Percentiles rank a stretch among this genome's conserved stretches.
phyloP scores from a whole-genome alignment of 2,329 filamentous ascomycete species.

The Diplodia scrobiculata region DNA sequence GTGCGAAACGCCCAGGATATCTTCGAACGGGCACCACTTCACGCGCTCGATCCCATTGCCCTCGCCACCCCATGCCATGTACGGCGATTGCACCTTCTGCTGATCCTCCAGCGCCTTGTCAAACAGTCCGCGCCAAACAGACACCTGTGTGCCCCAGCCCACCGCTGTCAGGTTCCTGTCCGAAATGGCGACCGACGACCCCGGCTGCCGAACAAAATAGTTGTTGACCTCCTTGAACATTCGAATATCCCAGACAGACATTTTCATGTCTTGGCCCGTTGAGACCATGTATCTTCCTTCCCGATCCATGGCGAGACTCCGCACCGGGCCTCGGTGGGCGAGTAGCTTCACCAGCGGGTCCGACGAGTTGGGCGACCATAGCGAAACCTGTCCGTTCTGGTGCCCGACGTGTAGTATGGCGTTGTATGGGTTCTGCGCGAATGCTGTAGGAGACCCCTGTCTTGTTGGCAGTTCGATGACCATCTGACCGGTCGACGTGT shows the following conservation, averaged over 20 bases:
- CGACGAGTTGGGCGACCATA: conserved; percentile 92
- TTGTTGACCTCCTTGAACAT: conserved; percentile 91
- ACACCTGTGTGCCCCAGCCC: conserved; percentile 85
- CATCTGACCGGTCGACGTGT: conserved; percentile 88
- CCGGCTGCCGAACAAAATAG: conserved; percentile 82
- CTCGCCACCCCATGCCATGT: conserved; percentile 90
- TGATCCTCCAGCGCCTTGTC: conserved; percentile 66
- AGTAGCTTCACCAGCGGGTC: conserved; percentile 88
- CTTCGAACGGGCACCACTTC: conserved; percentile 92
- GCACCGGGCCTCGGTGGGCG: conserved; percentile 84
- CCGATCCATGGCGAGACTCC: conserved; percentile 80
- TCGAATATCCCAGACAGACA: conserved; percentile 94
- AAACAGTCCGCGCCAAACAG: conserved; percentile 89
- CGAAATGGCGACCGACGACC: conserved; percentile 81
- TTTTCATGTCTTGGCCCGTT: conserved; percentile 82
- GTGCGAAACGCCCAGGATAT: conserved; percentile 84
- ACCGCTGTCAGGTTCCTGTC: conserved; percentile 86
- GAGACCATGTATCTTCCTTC: conserved; percentile 96
- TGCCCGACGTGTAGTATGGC: conserved; percentile 90
- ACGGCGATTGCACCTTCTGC: conserved; percentile 76
- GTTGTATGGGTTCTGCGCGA: conserved; percentile 89
- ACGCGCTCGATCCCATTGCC: conserved; percentile 78
- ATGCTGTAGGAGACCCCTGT: conserved; percentile 77
- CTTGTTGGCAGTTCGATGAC: conserved; percentile 84
- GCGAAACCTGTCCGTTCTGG: conserved; percentile 88